Base-by-base conservation (phyloP, 2,329 filamentous ascomycete species). In the Ceratocystis diversiconidia region DNA sequence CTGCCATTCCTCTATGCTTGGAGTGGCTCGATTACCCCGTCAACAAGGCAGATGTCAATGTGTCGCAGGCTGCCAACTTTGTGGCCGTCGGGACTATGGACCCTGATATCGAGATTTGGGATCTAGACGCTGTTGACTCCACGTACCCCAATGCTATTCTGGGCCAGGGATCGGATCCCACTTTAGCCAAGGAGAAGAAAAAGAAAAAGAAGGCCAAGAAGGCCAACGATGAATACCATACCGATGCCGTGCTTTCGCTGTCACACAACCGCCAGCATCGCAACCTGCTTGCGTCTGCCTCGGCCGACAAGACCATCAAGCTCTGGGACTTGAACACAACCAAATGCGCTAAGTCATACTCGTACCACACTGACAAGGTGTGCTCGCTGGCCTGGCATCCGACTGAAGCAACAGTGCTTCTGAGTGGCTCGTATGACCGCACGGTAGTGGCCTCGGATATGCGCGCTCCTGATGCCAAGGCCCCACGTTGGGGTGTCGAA, bases 61-160 rank as follows among this genome's bases (percentile, higher is more conserved):
- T 83, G 68, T 84, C 88, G 69, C 80, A 83, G 28, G 82, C 81
- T 62, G 94, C 89, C 65, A 99, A 96, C 77, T 96, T 92, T 70
- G 92, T 96, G 25, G 94, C 94, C 4, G 85, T 99, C 46, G 94
- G 92, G 66, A 97, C 94, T 3, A 96, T 97, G 85, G 92, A 97
- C 73, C 92, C 94, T 1, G 94, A 99, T 72, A 99, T 99, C 71
- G 94, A 99, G 78, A 86, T 99, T 64, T 99, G 94, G 94, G 92
- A 99, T 73, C 80, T 99, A 64, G 94, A 99, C 74, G 88, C 91
- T 6, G 85, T 99, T 63, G 94, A 99, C 77, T 89, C 88, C 84
- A 95, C 99, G 89, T 99, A 96, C 73, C 94, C 94, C 25, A 95
- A 96, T 73, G 92, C 92, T 8, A 95, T 99, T 69, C 84, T 99